These are phyloP conservation scores for Naematelia aurantialba DNA, from an alignment of 768 basidiomycete species.

Conservation along the genomic window DNA sequence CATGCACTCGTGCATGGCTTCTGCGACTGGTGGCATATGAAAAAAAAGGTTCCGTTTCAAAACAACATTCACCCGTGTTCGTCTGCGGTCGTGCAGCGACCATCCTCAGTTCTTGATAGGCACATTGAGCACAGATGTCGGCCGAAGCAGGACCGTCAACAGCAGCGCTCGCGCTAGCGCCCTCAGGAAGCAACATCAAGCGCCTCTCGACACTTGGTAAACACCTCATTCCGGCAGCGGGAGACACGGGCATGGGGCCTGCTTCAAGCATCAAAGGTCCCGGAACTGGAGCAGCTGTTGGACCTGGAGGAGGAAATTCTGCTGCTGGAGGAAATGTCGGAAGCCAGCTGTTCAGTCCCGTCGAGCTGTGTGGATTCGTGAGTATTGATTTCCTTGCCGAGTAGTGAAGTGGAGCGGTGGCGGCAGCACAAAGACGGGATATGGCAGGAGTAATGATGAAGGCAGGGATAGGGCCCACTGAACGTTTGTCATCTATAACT, in stretches of 20 bases:
- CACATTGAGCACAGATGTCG: no score
- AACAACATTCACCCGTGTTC: no score
- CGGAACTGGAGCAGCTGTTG: neutral
- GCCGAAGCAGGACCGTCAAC: conserved; percentile 17
- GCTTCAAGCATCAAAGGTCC: neutral
- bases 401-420: neutral
- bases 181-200: conserved; percentile 17
- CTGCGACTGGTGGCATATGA: no score
- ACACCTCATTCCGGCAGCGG: neutral
- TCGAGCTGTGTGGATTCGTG: conserved; percentile 91
- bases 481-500: neutral
- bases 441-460: neutral
- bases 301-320: neutral
- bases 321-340: conserved; percentile 4
- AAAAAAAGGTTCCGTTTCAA: no score
- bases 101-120: no score
- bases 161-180: conserved; percentile 19
- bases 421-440: no score
- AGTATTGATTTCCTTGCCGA: conserved; percentile 47
- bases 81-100: no score
- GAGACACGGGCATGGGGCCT: neutral
- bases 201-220: conserved; percentile 25
- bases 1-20: no score
- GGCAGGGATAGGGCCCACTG: neutral
- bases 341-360: conserved; percentile 63